Conservation (phyloP, 208 protist species). For the Trichomonas vaginalis region DNA sequence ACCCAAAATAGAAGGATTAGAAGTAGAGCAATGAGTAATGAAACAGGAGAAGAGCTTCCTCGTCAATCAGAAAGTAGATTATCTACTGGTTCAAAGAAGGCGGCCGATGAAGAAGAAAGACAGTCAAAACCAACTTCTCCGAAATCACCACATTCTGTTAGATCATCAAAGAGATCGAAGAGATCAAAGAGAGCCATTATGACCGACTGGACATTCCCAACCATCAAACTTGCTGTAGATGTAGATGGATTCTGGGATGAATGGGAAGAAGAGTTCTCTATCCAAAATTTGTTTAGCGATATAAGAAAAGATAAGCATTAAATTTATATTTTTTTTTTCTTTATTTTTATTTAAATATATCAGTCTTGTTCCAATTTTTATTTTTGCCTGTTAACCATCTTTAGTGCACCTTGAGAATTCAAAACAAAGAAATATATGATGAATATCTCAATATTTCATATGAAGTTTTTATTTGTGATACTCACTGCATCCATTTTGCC, state of each 20-base stretch:
- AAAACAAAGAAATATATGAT: too few relatives aligned
- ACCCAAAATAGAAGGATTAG: background rate
- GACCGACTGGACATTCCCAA: background rate
- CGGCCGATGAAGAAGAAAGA: background rate
- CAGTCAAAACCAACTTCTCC: background rate
- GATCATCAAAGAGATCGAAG: background rate
- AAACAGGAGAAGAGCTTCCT: background rate
- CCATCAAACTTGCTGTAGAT: background rate
- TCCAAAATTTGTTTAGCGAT: background rate
- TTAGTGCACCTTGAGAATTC: too few relatives aligned
- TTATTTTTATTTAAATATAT: background rate
- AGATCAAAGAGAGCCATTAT: background rate
- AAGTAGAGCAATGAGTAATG: background rate
- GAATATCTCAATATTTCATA: too few relatives aligned
- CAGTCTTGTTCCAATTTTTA: too few relatives aligned
- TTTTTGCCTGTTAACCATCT: too few relatives aligned
- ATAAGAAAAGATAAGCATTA: background rate
- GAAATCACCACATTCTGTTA: background rate
- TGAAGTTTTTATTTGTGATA: too few relatives aligned
- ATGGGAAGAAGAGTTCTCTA: background rate
- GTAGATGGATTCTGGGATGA: background rate
- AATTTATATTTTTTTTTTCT: background rate
- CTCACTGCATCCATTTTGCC: too few relatives aligned
- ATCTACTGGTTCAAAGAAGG: background rate
- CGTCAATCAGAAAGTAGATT: background rate